Conservation (phyloP, 179 eudicot genomes). For the Camellia oleifera region DNA sequence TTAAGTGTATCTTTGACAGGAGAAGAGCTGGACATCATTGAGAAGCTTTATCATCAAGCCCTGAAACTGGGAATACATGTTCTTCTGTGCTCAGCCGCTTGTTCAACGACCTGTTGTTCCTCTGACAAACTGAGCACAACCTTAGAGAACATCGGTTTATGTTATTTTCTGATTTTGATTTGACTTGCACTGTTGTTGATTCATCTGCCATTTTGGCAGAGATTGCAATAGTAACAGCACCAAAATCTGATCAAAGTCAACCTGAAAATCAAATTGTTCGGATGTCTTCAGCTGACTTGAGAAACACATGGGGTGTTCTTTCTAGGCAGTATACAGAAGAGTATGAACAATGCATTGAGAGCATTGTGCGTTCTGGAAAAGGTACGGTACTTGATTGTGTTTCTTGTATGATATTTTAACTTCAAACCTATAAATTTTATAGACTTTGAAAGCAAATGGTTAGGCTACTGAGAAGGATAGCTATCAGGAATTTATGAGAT, state of each 20-base stretch:
- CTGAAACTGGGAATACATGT: constrained; percentile 81
- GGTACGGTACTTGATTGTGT: constrained; percentile 36
- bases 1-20: constrained; percentile 86
- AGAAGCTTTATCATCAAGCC: constrained; percentile 91
- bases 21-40: constrained; percentile 86
- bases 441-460: background rate
- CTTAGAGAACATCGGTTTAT: constrained; percentile 41
- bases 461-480: background rate
- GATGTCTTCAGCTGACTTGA: constrained; percentile 70
- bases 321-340: constrained; percentile 85
- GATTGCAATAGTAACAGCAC: constrained; percentile 81
- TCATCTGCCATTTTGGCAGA: constrained; percentile 93
- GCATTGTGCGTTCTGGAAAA: constrained; percentile 42
- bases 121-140: constrained; percentile 47
- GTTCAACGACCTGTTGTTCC: constrained; percentile 71
- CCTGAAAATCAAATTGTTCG: constrained; percentile 54
- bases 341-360: constrained; percentile 76
- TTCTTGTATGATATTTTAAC: constrained; percentile 1
- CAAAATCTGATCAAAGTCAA: constrained; percentile 60
- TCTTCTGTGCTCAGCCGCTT: constrained; percentile 74
- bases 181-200: constrained; percentile 97
- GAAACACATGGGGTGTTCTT: constrained; percentile 68
- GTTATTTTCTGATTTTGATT: constrained; percentile 88
- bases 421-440: background rate
- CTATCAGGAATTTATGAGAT: constrained; percentile 1